phyloP scores from a whole-genome alignment of 768 basidiomycete species.

The Phlebiopsis flavidoalba region DNA sequence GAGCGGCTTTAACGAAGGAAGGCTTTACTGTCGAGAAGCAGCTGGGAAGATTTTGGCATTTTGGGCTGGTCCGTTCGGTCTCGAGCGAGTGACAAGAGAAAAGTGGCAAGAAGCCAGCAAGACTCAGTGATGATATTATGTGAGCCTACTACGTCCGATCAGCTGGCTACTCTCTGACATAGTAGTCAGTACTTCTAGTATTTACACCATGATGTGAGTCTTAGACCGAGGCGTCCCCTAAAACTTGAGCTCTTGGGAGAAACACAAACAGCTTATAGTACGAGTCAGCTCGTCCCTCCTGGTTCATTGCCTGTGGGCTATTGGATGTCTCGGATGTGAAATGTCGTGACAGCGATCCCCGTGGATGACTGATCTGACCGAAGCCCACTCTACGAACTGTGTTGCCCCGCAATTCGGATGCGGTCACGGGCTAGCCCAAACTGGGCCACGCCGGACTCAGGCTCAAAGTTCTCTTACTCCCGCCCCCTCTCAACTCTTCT shows the following conservation, averaged over 20 bases:
- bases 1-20: conserved; percentile 36
- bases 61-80: conserved; percentile 43
- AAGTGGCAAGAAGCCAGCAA: conserved; percentile 5
- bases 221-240: too few relatives aligned
- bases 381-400: neutral
- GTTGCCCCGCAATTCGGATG: neutral
- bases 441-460: neutral
- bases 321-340: too few relatives aligned
- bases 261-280: too few relatives aligned
- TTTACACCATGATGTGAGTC: too few relatives aligned
- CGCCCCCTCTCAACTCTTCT: neutral
- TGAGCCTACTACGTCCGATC: neutral
- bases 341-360: too few relatives aligned
- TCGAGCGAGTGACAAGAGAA: conserved; percentile 6
- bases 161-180: neutral
- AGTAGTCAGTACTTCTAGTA: too few relatives aligned
- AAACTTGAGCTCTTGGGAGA: too few relatives aligned
- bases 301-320: too few relatives aligned
- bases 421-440: neutral
- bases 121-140: neutral
- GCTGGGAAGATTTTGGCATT: conserved; percentile 45
- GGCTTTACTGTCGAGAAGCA: conserved; percentile 46
- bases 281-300: too few relatives aligned
- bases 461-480: neutral
- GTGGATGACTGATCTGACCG: too few relatives aligned